Evolutionary conservation across 2,329 filamentous ascomycete species (phyloP).

Genomic region (Trichoderma semiorbis): DNA sequence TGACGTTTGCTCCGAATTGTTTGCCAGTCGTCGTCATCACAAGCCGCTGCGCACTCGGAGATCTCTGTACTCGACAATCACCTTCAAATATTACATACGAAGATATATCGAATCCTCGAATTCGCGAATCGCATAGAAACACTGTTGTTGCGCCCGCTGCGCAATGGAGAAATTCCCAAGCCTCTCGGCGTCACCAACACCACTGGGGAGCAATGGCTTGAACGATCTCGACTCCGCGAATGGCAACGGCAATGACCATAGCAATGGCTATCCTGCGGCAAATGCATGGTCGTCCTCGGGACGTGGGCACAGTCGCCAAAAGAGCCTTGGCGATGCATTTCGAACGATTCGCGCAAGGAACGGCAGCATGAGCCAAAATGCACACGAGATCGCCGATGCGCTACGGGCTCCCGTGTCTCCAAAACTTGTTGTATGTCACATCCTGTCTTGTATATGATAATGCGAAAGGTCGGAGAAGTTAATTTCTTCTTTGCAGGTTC

Average conservation of each 20-base stretch:
- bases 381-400: conserved; percentile 87
- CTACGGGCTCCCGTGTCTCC: conserved; percentile 86
- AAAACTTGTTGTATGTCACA: conserved; percentile 32
- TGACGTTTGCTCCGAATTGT: not conserved
- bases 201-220: conserved; percentile 27
- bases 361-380: conserved; percentile 86
- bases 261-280: conserved; percentile 17
- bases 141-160: not conserved
- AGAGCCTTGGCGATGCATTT: conserved; percentile 87
- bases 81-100: not conserved
- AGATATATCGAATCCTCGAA: not conserved
- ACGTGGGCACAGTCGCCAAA: conserved; percentile 66
- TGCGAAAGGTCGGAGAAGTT: not conserved
- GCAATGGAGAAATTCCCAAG: conserved; percentile 59
- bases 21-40: not conserved
- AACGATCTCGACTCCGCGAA: conserved; percentile 31
- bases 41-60: not conserved
- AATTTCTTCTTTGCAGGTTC: conserved; percentile 50
- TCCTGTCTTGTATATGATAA: not conserved
- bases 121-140: not conserved
- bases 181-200: conserved; percentile 41
- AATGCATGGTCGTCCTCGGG: conserved; percentile 30
- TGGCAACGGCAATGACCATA: conserved; percentile 10
- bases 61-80: not conserved
- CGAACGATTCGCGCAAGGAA: conserved; percentile 75